phyloP scores from a whole-genome alignment of 768 basidiomycete species.

The Collybia nuda region DNA sequence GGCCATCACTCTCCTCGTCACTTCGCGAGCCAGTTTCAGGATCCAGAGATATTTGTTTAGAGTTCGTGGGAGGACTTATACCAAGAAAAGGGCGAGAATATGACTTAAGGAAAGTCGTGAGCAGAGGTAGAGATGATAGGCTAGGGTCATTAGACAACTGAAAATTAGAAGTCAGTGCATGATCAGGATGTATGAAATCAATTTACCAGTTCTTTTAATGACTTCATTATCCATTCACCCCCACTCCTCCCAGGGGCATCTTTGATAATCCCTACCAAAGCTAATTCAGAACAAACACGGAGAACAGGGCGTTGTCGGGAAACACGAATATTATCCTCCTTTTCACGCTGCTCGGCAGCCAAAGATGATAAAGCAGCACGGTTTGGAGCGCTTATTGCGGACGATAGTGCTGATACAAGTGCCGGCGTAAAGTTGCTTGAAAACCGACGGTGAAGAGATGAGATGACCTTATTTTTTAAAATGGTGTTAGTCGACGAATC shows the following conservation, averaged over 20 bases:
- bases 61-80: conserved; percentile 47
- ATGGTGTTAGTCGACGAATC: neutral
- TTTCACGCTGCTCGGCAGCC: conserved; percentile 81
- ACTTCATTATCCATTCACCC: conserved; percentile 89
- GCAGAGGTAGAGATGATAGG: conserved; percentile 83
- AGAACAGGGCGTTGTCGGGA: conserved; percentile 82
- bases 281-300: conserved; percentile 87
- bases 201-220: conserved; percentile 80
- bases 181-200: neutral
- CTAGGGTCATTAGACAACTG: conserved; percentile 88
- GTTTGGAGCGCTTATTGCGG: conserved; percentile 59
- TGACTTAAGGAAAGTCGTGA: conserved; percentile 92
- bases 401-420: conserved; percentile 58
- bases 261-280: conserved; percentile 80
- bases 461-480: conserved; percentile 65
- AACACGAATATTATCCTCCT: conserved; percentile 83
- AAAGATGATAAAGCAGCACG: conserved; percentile 55
- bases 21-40: conserved; percentile 48
- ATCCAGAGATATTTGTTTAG: conserved; percentile 58
- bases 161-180: conserved; percentile 8
- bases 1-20: conserved; percentile 23
- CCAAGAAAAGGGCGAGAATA: conserved; percentile 89
- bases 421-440: conserved; percentile 75
- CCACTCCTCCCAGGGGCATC: conserved; percentile 71
- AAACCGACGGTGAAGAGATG: conserved; percentile 86